Conservation (phyloP, 495 filamentous ascomycete genomes). For the Aspergillus incahuasiensis region DNA sequence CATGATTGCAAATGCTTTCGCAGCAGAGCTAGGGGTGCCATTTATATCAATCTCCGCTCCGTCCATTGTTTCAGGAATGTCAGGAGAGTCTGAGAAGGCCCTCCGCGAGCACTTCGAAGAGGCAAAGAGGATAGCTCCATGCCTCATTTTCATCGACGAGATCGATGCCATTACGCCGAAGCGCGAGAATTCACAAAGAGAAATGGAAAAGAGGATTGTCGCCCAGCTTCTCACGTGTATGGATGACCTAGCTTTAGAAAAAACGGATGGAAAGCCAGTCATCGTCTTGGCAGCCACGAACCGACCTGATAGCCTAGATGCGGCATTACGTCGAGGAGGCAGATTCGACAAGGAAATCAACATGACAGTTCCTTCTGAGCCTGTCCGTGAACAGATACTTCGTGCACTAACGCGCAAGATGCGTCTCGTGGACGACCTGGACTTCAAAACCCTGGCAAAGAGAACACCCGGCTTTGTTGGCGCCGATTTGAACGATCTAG, state of each 20-base stretch:
- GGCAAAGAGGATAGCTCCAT: slow-evolving; percentile 81
- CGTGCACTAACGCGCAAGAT: slow-evolving; percentile 69
- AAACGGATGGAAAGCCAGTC: slow-evolving; percentile 82
- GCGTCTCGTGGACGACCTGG: slow-evolving; percentile 63
- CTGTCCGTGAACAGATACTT: slow-evolving; percentile 78
- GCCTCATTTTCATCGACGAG: slow-evolving; percentile 92
- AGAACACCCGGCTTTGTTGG: slow-evolving; percentile 92
- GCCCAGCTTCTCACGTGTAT: slow-evolving; percentile 87
- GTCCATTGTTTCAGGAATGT: slow-evolving; percentile 89
- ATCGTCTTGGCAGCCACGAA: slow-evolving; percentile 94
- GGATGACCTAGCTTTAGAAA: slow-evolving; percentile 76
- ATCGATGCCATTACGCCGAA: slow-evolving; percentile 96
- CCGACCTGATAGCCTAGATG: slow-evolving; percentile 83
- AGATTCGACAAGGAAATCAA: slow-evolving; percentile 93
- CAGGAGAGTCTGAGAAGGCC: slow-evolving; percentile 93
- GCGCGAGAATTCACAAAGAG: slow-evolving; percentile 86
- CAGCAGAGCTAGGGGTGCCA: slow-evolving; percentile 75
- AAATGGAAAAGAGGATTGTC: slow-evolving; percentile 97
- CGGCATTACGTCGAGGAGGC: slow-evolving; percentile 77
- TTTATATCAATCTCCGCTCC: slow-evolving; percentile 89
- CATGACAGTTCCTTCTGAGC: slow-evolving; percentile 87
- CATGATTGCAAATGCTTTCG: slow-evolving; percentile 86
- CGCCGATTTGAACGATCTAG: slow-evolving; percentile 83
- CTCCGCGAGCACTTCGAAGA: slow-evolving; percentile 87
- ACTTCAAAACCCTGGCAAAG: slow-evolving; percentile 78